A percentile compares a stretch with the other conserved stretches of the same genome.
Evolutionary conservation across 176 grass and related monocot species (phyloP).

Genomic region (Alloteropsis semialata): DNA sequence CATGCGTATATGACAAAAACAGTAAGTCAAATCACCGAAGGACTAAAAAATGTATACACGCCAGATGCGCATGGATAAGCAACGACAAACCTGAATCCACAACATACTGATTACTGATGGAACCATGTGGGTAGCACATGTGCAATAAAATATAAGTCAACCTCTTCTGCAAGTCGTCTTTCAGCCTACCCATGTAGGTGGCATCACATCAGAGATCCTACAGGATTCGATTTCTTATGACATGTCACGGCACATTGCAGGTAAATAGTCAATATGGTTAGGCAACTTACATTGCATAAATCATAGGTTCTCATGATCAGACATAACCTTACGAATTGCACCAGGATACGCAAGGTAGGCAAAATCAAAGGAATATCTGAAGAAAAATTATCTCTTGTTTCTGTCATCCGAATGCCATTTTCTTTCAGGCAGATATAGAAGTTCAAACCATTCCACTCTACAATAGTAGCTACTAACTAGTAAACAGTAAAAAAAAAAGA

Average conservation of each 20-base stretch:
- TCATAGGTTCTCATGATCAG: conserved; percentile 14
- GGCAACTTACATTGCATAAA: conserved; percentile 32
- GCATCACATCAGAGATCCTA: conserved; percentile 36
- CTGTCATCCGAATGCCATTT: neutral
- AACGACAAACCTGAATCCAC: conserved; percentile 29
- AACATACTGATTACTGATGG: conserved; percentile 1
- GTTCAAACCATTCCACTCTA: neutral
- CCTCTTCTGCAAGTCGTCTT: conserved; percentile 31
- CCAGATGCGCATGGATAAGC: conserved; percentile 22
- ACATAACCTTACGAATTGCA: conserved; percentile 18
- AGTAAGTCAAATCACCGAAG: conserved; percentile 15
- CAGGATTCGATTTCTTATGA: conserved; percentile 37
- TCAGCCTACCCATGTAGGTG: conserved; percentile 7
- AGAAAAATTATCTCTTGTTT: neutral
- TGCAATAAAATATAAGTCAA: conserved; percentile 37
- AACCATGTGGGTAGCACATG: conserved; percentile 32
- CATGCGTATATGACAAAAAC: conserved; percentile 6
- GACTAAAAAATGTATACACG: conserved; percentile 31
- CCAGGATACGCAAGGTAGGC: conserved; percentile 12
- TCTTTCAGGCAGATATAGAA: neutral
- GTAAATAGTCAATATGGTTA: conserved; percentile 48
- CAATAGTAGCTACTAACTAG: neutral
- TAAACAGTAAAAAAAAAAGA: neutral
- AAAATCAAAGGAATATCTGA: neutral
- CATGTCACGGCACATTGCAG: neutral